Percentiles rank a stretch among this genome's conserved stretches.
These are phyloP conservation scores for Eremothecium sinecaudum DNA, from an alignment of 1,139 yeast species.

Conservation along the genomic window DNA sequence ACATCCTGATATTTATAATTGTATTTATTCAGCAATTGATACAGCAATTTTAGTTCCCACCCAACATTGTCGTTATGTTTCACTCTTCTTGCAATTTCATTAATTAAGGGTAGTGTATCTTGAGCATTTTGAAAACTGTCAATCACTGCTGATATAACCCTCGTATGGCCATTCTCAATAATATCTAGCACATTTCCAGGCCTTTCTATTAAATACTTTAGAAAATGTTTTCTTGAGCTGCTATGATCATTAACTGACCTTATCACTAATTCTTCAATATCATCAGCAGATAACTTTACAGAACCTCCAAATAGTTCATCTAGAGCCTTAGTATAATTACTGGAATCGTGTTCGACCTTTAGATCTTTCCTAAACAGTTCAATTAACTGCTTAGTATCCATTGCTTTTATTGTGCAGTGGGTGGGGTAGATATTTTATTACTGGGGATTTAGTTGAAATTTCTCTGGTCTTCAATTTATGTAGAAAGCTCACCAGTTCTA, in stretches of 20 bases:
- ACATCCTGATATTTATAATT: slow-evolving; percentile 16
- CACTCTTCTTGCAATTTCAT: slow-evolving; percentile 16
- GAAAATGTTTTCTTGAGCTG: slow-evolving; percentile 17
- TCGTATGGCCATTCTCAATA: slow-evolving; percentile 15
- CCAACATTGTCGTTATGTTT: slow-evolving; percentile 18
- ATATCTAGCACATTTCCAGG: slow-evolving; percentile 15
- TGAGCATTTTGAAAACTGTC: slow-evolving; percentile 17
- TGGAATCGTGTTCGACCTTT: slow-evolving; percentile 2
- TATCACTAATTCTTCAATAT: slow-evolving; percentile 18
- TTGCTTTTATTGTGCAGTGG: too few relatives aligned
- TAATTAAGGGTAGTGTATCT: slow-evolving; percentile 15
- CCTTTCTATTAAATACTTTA: slow-evolving; percentile 12
- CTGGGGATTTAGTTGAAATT: too few relatives aligned
- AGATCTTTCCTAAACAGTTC: background rate
- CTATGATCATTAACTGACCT: slow-evolving; percentile 25
- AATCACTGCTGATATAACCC: slow-evolving; percentile 18
- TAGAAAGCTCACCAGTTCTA: too few relatives aligned
- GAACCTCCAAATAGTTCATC: slow-evolving; percentile 5
- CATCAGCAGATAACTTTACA: slow-evolving; percentile 1
- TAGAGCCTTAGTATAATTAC: slow-evolving; percentile 6
- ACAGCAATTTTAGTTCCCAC: slow-evolving; percentile 16
- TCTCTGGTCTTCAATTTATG: too few relatives aligned
- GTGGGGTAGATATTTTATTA: too few relatives aligned
- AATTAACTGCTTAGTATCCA: background rate
- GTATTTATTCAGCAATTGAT: slow-evolving; percentile 20